Evolutionary conservation across 441 rosid species (phyloP).

Genomic region (Melastoma candidum): DNA sequence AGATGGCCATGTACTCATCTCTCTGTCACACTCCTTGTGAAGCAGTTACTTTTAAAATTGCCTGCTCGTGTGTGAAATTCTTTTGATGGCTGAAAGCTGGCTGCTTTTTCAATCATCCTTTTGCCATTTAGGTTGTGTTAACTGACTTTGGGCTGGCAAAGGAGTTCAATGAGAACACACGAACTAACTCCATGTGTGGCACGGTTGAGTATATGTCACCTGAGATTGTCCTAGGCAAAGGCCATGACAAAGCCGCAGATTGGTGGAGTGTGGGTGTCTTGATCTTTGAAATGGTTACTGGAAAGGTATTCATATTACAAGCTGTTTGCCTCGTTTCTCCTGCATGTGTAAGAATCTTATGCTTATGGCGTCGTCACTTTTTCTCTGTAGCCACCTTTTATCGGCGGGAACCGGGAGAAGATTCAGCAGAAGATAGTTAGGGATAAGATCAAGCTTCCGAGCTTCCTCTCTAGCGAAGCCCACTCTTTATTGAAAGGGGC

Average conservation of each 20-base stretch:
- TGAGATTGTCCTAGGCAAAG: slow-evolving; percentile 79
- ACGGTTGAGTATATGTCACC: slow-evolving; percentile 96
- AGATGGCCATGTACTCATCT: slow-evolving; percentile 69
- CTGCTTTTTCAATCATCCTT: slow-evolving; percentile 3
- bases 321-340: not conserved
- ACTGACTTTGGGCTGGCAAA: slow-evolving; percentile 96
- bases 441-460: slow-evolving; percentile 55
- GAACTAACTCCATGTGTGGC: slow-evolving; percentile 91
- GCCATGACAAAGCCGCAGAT: slow-evolving; percentile 93
- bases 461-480: slow-evolving; percentile 46
- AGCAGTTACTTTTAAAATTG: not conserved
- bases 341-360: not conserved
- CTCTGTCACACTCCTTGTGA: not conserved
- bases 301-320: slow-evolving; percentile 38
- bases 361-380: not conserved
- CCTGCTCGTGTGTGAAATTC: not conserved
- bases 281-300: slow-evolving; percentile 92
- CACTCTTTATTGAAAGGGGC: slow-evolving; percentile 60
- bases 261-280: slow-evolving; percentile 98
- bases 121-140: slow-evolving; percentile 41
- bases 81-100: not conserved
- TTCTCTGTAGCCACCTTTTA: slow-evolving; percentile 47
- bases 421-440: slow-evolving; percentile 51
- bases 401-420: slow-evolving; percentile 37
- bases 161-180: slow-evolving; percentile 65